Base-by-base conservation (phyloP, 768 basidiomycete species). In the Boletus rubescentipes region DNA sequence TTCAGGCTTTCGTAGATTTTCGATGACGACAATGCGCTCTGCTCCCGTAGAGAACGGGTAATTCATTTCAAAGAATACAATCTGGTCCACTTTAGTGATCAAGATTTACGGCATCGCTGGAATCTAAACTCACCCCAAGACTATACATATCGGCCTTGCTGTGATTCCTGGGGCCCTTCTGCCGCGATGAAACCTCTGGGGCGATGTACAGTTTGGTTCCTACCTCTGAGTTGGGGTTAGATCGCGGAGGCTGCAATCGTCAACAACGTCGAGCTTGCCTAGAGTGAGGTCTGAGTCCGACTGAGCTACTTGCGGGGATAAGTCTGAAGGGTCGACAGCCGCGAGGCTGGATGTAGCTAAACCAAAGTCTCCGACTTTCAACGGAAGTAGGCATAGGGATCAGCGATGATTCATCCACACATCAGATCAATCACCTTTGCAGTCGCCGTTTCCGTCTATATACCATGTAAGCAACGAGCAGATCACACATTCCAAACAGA, bases 11-110 rank as follows among this genome's bases (percentile, higher is more conserved):
- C 95, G 75, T 29, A 97, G 66, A 46, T 86, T 83, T 60, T 90
- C 89, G 1, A 98, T 78, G 20, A 94, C 92, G 1, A 80, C 84
- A 36, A 90, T 89, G 20, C 94, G 84, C 64, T 98, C 94, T 18
- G 89, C 79, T 2, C 83, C 85, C 0, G 94, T 97, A 11, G 81
- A 74, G 72, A 97, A 93, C 16, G 75, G 63, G 70, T 87, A 91
- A 68, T 92, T 94, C 93, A 97, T 96, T 74, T 98, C 95, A 64
- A 98, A 97, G 72, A 97, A 97, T 14, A 97, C 94, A 59, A 98
- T 86, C 91, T 94, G 57, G 20, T 23, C 34, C 54, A 36, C 26
- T 40, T 55, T 11, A 5, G 39, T 50, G 14, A 39, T 23, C n/a
- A 18, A 36, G n/a, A 10, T 20, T 14, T 15, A 50, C 16, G 12